Percentiles rank a stretch among this genome's conserved stretches.
Conservation (phyloP, 805 yeast species). For the Maudiozyma turicensis region DNA sequence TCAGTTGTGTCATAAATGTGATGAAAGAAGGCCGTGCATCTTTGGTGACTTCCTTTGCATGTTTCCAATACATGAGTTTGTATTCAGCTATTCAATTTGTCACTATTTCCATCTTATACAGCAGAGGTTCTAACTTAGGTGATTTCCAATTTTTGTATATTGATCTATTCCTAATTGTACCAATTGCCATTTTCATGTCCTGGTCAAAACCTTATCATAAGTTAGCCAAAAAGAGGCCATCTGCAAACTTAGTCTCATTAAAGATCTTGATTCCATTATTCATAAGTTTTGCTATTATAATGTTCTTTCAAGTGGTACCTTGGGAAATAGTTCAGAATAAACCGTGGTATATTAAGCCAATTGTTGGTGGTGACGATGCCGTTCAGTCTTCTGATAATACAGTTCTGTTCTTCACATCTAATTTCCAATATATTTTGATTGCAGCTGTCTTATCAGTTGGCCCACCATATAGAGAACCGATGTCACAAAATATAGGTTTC, state of each 20-base stretch:
- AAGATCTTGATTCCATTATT: constrained; percentile 75
- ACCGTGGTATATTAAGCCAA: constrained; percentile 73
- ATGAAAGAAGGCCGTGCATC: constrained; percentile 93
- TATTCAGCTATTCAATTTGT: constrained; percentile 95
- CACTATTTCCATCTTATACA: constrained; percentile 75
- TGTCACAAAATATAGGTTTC: constrained; percentile 59
- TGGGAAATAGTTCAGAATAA: constrained; percentile 53
- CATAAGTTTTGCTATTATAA: constrained; percentile 59
- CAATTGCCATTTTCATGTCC: constrained; percentile 94
- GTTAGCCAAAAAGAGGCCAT: constrained; percentile 69
- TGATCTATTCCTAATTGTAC: constrained; percentile 81
- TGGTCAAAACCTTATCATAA: constrained; percentile 75
- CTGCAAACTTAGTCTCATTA: constrained; percentile 86
- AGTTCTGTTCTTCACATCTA: constrained; percentile 65
- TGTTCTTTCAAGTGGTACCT: constrained; percentile 54
- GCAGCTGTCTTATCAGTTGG: constrained; percentile 86
- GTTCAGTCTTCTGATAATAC: constrained; percentile 89
- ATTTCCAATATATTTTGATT: constrained; percentile 78
- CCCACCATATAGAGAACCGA: constrained; percentile 83
- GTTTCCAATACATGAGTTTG: constrained; percentile 95
- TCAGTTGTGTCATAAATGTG: constrained; percentile 84
- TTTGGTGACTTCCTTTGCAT: constrained; percentile 87
- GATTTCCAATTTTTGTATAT: constrained; percentile 95
- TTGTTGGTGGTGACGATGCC: constrained; percentile 71
- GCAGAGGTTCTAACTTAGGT: constrained; percentile 85